Base-by-base conservation (phyloP, 345 rosid species). In the Physaria fendleri region DNA sequence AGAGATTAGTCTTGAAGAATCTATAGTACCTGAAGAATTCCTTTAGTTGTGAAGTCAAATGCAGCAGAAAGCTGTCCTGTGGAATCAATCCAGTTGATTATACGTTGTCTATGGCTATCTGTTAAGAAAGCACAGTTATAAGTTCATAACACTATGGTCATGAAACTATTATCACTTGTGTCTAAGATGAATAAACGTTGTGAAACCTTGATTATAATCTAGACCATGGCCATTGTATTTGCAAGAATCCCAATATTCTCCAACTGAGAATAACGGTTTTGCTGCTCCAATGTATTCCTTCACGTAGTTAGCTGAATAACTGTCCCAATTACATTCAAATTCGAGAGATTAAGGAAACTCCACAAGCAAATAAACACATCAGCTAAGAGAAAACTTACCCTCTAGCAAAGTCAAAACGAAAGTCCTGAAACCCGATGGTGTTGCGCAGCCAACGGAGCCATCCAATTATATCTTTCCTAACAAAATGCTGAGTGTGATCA, bases 231-330 rank as follows among this genome's bases (percentile, higher is more conserved):
- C 79, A 61, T 57, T 79, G 55, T 91, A 91, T 24, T 75, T 85
- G 78, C 98, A 91, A 62, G 95, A 82, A 74, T 88, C 96, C 98
- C 98, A 91, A 56, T 72, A 79, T 77, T 91, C 96, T 38, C 98
- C 96, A 68, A 91, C 90, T 17, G 92, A 81, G 75, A 85, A 83
- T 24, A 79, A 48, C 18, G 98, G 98, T 77, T 80, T 85, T 8
- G 95, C 86, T 43, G 73, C 90, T 74, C 90, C 90, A 61, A 87
- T 82, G 72, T 88, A 88, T 71, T 85, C 92, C 65, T 85, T 88
- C 59, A 82, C 96, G 75, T 77, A 87, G 11, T 79, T 76, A 20
- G 95, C 70, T 24, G 92, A 85, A 66, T 91, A 91, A 44, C 98
- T 91, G 51, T 40, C 62, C 23, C 34, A 8, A 1, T 51, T 22